A percentile compares a stretch with the other conserved stretches of the same genome.
These are phyloP conservation scores for Penstemon davidsonii DNA, from an alignment of 257 asterid genomes.

Conservation along the genomic window DNA sequence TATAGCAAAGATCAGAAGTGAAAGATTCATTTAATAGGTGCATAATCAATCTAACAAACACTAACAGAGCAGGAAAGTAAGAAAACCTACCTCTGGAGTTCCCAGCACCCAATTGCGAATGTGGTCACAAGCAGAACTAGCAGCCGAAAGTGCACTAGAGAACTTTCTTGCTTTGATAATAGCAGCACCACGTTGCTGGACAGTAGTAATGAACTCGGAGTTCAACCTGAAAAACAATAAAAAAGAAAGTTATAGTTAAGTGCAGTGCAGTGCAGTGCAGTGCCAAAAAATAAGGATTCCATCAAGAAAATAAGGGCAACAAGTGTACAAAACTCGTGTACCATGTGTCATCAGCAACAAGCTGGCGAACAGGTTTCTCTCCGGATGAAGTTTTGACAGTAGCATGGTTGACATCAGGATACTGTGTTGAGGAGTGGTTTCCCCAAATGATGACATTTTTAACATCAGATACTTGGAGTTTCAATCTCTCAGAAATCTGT, in stretches of 20 bases:
- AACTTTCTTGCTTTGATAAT: constrained; percentile 91
- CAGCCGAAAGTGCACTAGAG: constrained; percentile 97
- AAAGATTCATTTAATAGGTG: not conserved
- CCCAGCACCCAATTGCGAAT: constrained; percentile 98
- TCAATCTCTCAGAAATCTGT: constrained; percentile 81
- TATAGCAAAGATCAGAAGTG: constrained; percentile 15
- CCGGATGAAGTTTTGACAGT: constrained; percentile 73
- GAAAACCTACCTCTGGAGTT: constrained; percentile 73
- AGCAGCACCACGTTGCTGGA: constrained; percentile 98
- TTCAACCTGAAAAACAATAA: constrained; percentile 59
- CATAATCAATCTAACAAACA: not conserved
- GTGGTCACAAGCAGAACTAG: constrained; percentile 96
- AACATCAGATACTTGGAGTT: constrained; percentile 81
- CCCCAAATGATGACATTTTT: constrained; percentile 95
- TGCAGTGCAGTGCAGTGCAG: too few relatives aligned
- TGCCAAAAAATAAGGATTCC: not conserved
- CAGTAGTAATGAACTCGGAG: constrained; percentile 71
- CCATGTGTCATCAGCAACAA: constrained; percentile 79
- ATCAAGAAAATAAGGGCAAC: not conserved
- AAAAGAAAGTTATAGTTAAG: not conserved
- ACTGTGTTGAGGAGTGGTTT: constrained; percentile 91
- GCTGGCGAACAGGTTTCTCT: constrained; percentile 77
- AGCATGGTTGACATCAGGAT: constrained; percentile 93
- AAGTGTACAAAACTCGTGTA: constrained; percentile 25
- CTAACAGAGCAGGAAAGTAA: not conserved